phyloP scores from a whole-genome alignment of 2,329 filamentous ascomycete genomes.

The Alternaria sp. region DNA sequence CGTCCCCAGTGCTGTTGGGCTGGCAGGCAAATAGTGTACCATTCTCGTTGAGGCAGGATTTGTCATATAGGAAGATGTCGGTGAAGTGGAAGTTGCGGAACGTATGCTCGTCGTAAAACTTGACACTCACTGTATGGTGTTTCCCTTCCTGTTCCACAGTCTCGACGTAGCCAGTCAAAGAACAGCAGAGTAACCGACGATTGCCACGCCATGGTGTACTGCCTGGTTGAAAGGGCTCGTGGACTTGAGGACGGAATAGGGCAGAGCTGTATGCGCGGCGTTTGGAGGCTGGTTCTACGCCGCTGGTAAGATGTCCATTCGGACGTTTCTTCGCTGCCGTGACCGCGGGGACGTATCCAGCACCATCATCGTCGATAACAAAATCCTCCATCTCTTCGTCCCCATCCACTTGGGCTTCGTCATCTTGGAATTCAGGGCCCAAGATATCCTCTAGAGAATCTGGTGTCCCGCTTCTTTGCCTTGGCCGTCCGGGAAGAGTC shows the following conservation, averaged over 20 bases:
- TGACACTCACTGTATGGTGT: conserved; percentile 87
- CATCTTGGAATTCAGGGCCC: conserved; percentile 63
- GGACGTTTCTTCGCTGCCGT: conserved; percentile 71
- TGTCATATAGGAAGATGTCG: conserved; percentile 94
- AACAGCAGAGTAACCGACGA: conserved; percentile 90
- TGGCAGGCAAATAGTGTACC: conserved; percentile 87
- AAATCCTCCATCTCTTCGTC: conserved; percentile 72
- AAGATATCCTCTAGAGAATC: conserved; percentile 88
- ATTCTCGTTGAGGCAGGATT: conserved; percentile 86
- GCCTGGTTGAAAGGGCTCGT: conserved; percentile 89
- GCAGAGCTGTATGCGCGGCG: conserved; percentile 56
- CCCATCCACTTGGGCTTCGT: conserved; percentile 56
- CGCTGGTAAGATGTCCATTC: conserved; percentile 57
- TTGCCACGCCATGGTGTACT: conserved; percentile 97
- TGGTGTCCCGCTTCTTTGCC: conserved; percentile 65
- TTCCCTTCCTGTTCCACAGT: conserved; percentile 94
- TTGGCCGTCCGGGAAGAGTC: conserved; percentile 60
- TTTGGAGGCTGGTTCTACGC: conserved; percentile 58
- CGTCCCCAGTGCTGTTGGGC: conserved; percentile 56
- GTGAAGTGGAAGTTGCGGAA: conserved; percentile 97
- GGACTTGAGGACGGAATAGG: conserved; percentile 70
- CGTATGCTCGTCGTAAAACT: conserved; percentile 94
- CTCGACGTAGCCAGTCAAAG: conserved; percentile 94
- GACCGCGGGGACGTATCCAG: conserved; percentile 75
- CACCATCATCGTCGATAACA: conserved; percentile 93